phyloP scores from a whole-genome alignment of 495 filamentous ascomycete species.

The Aspergillus bertholletiae region DNA sequence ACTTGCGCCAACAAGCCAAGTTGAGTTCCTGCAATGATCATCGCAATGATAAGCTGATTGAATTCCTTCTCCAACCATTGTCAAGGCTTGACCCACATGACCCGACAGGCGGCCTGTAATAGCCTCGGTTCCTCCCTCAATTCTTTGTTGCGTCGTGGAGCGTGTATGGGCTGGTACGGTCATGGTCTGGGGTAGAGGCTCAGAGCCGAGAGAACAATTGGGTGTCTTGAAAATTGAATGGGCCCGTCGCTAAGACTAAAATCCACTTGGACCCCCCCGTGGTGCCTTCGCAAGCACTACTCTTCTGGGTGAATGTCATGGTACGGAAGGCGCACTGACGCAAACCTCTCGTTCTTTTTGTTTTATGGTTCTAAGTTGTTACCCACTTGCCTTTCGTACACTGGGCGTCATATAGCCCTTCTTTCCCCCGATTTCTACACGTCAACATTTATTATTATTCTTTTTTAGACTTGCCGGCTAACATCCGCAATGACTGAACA shows the following conservation, averaged over 20 bases:
- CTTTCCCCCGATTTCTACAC: too few relatives aligned
- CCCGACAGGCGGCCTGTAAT: not conserved
- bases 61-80: not conserved
- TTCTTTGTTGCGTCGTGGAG: not conserved
- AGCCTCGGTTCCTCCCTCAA: not conserved
- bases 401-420: too few relatives aligned
- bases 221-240: not conserved
- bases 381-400: not conserved
- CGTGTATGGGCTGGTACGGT: not conserved
- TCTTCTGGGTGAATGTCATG: constrained; percentile 1
- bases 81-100: not conserved
- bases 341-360: not conserved
- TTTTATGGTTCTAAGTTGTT: not conserved
- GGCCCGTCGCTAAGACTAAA: not conserved
- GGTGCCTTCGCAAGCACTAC: constrained; percentile 5
- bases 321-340: constrained; percentile 1
- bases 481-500: constrained; percentile 21
- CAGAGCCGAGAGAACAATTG: too few relatives aligned
- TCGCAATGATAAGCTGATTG: not conserved
- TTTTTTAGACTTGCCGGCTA: not conserved
- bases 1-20: not conserved
- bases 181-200: not conserved
- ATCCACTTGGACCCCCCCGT: not conserved
- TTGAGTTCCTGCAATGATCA: not conserved
- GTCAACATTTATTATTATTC: not conserved